Evolutionary conservation across 371 early-diverging fungal species (phyloP), one percentile per base, ranked within the genome.

Genomic region (Lichtheimia ramosa): DNA sequence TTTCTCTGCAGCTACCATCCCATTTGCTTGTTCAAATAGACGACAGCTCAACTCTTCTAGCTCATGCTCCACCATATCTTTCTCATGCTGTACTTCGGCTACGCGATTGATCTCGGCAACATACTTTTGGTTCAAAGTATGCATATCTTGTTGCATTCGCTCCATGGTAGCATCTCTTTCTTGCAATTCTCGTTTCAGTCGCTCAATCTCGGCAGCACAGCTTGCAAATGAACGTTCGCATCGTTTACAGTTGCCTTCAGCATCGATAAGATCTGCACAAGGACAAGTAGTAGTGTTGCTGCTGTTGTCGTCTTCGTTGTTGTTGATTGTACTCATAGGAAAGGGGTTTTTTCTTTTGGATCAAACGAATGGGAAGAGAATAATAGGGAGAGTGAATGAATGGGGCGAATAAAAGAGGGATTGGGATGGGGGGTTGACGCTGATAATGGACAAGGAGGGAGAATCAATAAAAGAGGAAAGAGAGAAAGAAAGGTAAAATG

Each of bases 11-110:
- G 90, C 88, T 7, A 94, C 94, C 84, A 92, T 82, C 6, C 65
- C 73, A 64, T 92, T 92, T 3, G 93, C 93, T 64, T 92, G 87
- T 60, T 92, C 92, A 66, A 93, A 94, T 34, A 94, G 69, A 24
- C 75, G 76, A 53, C 78, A 66, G n/a, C 88, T 87, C 25, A 92
- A 74, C 39, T 90, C 92, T 68, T 92, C 92, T 21, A 94, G 75
- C 65, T 94, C 93, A 6, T 82, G 85, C 56, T 91, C 89, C 3
- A 92, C 75, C 28, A 85, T 64, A 49, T 83, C 77, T 59, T 92
- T 90, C 49, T 87, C 83, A 42, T 79, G 77, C 53, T 90, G 90
- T 10, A 93, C 62, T 61, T 86, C 86, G 2, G 86, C 86, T 2
- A 89, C 79, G 40, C 82, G 67, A 51, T 90, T 88, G 25, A 91